Evolutionary conservation across 257 asterid genomes (phyloP), one percentile per base, ranked within the genome.

Genomic region (Solanum ossicruentum): DNA sequence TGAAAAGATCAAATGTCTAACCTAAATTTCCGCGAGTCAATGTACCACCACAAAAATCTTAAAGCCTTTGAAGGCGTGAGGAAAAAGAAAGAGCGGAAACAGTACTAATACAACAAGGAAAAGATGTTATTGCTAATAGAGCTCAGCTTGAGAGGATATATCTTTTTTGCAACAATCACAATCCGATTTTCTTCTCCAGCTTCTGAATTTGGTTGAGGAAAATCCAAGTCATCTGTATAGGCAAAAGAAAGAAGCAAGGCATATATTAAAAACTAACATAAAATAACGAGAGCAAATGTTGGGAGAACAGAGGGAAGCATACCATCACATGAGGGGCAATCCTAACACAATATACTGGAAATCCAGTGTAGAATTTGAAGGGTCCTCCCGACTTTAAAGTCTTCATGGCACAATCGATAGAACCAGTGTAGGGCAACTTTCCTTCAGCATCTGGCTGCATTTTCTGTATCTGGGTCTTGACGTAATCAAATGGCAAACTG

Each of bases 271-370:
- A 45, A 26, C 17, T 10, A 12, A n/a, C 45, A 10, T 10, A 16
- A n/a, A 43, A 32, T 39, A 16, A 2, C 23, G 21, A 73, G 57
- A 32, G 32, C 3, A 8, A 60, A 5, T 82, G 70, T 81, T 61
- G 88, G 52, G 85, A 61, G 84, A 79, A n/a, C 67, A 26, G 61
- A 61, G 86, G 41, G 86, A 17, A n/a, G 57, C 56, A 15, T 96
- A 95, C 99, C 99, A 96, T 96, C 91, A 96, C 99, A 71, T 96
- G 99, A 72, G 99, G 99, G 52, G 99, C 98, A 65, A 96, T 96
- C 88, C 99, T 89, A 72, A 95, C 92, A 79, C 98, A 97, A 75
- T 97, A 97, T 9, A 97, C 98, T 13, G 98, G 99, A 52, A 97
- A 97, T 83, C 99, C 99, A 32, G 96, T 89, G 93, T 97, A 97